Conservation (phyloP, 495 filamentous ascomycete species). For the Penicillium manginii region DNA sequence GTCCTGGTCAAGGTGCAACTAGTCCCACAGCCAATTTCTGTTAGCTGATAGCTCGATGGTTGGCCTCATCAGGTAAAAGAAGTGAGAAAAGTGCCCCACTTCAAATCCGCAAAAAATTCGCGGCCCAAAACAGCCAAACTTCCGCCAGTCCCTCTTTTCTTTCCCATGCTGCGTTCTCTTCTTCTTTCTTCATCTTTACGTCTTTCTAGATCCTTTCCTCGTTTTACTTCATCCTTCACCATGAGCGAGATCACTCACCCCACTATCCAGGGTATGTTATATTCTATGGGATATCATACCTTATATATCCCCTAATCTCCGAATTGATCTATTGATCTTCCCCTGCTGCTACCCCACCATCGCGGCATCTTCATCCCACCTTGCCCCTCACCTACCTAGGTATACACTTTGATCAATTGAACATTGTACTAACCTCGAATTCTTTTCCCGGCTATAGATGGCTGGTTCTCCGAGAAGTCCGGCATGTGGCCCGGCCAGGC, state of each 20-base stretch:
- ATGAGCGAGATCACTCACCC: conserved; percentile 64
- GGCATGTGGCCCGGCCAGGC: conserved; percentile 99
- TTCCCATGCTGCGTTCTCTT: conserved; percentile 33
- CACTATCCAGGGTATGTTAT: conserved; percentile 60
- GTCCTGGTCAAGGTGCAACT: no score
- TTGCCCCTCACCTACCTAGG: conserved; percentile 10
- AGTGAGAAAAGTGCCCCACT: conserved; percentile 20
- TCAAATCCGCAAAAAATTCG: conserved; percentile 24
- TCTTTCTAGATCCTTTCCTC: conserved; percentile 8
- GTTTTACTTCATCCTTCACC: conserved; percentile 30
- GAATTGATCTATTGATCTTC: not conserved
- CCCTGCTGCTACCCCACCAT: conserved; percentile 15
- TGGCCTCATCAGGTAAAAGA: not conserved
- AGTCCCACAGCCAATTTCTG: not conserved
- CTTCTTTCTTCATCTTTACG: conserved; percentile 15
- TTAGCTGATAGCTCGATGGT: not conserved
- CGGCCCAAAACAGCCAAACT: conserved; percentile 33
- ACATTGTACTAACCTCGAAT: not conserved
- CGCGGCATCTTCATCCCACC: conserved; percentile 9
- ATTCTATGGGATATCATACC: conserved; percentile 53
- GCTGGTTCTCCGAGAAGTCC: conserved; percentile 98
- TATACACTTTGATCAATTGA: not conserved
- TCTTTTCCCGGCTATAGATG: conserved; percentile 62
- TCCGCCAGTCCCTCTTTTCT: conserved; percentile 31
- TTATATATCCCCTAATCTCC: not conserved